Evolutionary conservation across 2,329 filamentous ascomycete species (phyloP).

Genomic region (Podosphaera leucotricha): DNA sequence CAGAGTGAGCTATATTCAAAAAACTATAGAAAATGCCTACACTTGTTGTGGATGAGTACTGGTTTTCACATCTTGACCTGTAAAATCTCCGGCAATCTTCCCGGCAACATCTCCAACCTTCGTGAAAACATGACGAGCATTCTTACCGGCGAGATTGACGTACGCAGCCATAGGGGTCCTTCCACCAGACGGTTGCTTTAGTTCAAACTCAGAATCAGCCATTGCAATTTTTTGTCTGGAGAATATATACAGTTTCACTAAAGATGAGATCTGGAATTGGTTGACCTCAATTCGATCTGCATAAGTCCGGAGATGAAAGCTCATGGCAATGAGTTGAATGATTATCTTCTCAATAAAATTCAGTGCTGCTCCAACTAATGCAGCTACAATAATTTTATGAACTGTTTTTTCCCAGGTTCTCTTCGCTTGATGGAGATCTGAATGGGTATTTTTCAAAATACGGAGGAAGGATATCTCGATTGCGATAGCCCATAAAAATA

Average conservation of each 20-base stretch:
- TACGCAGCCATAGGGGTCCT: slow-evolving; percentile 43
- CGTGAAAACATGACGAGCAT: slow-evolving; percentile 49
- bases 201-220: slow-evolving; percentile 55
- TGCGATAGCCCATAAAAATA: slow-evolving; percentile 84
- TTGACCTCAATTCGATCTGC: slow-evolving; percentile 77
- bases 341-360: slow-evolving; percentile 85
- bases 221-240: slow-evolving; percentile 40
- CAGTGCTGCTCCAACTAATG: slow-evolving; percentile 58
- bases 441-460: slow-evolving; percentile 41
- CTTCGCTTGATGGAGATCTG: slow-evolving; percentile 25
- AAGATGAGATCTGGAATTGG: slow-evolving; percentile 59
- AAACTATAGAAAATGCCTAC: slow-evolving; percentile 5
- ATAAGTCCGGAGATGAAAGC: slow-evolving; percentile 80
- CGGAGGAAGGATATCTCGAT: slow-evolving; percentile 69
- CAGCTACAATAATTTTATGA: slow-evolving; percentile 64
- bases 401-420: slow-evolving; percentile 50
- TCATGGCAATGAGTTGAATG: slow-evolving; percentile 84
- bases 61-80: slow-evolving; percentile 42
- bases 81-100: slow-evolving; percentile 76
- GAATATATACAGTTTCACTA: slow-evolving; percentile 38
- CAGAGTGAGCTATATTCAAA: slow-evolving; percentile 4
- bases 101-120: slow-evolving; percentile 72
- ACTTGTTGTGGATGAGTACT: slow-evolving; percentile 69
- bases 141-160: slow-evolving; percentile 44
- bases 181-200: slow-evolving; percentile 21